Evolutionary conservation across 768 basidiomycete species (phyloP).

Genomic region (Rhodosporidiobolus sp.): DNA sequence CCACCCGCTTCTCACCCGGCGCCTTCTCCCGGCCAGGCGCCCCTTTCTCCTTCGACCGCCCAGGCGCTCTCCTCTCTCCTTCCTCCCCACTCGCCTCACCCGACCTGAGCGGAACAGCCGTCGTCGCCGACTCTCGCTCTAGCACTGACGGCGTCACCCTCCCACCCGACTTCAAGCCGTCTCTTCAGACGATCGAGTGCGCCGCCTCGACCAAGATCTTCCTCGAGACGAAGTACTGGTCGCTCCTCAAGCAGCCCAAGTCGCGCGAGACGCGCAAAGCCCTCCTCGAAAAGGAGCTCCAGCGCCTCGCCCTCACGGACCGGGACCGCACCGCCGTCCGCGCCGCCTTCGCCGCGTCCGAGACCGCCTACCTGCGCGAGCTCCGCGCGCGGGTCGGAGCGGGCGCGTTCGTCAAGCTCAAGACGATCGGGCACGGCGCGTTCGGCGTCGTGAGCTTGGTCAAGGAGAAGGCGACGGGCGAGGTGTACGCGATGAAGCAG

Average conservation of each 20-base stretch:
- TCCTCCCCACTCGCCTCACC: slow-evolving; percentile 2
- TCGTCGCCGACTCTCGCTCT: neutral
- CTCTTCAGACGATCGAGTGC: slow-evolving; percentile 85
- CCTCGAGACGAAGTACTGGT: slow-evolving; percentile 88
- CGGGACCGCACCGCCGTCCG: slow-evolving; percentile 69
- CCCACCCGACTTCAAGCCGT: slow-evolving; percentile 65
- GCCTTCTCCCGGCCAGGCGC: slow-evolving; percentile 14
- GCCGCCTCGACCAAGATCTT: slow-evolving; percentile 88
- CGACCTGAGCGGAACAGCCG: neutral
- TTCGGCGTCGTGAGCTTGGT: slow-evolving; percentile 96
- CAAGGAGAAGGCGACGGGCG: slow-evolving; percentile 70
- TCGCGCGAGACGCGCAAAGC: slow-evolving; percentile 78
- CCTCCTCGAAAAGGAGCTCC: slow-evolving; percentile 86
- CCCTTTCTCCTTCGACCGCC: slow-evolving; percentile 17
- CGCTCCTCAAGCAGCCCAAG: slow-evolving; percentile 74
- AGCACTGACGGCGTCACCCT: slow-evolving; percentile 31
- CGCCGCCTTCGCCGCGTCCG: slow-evolving; percentile 75
- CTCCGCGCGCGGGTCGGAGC: slow-evolving; percentile 75
- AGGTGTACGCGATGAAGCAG: slow-evolving; percentile 95
- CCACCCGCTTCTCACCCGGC: slow-evolving; percentile 18
- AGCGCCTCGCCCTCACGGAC: slow-evolving; percentile 61
- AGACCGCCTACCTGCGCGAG: slow-evolving; percentile 84
- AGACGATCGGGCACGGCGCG: slow-evolving; percentile 70
- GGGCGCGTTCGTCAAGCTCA: slow-evolving; percentile 79
- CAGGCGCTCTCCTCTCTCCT: neutral